Base-by-base conservation (phyloP, 2,329 filamentous ascomycete genomes). In the Pseudocercospora cruenta region DNA sequence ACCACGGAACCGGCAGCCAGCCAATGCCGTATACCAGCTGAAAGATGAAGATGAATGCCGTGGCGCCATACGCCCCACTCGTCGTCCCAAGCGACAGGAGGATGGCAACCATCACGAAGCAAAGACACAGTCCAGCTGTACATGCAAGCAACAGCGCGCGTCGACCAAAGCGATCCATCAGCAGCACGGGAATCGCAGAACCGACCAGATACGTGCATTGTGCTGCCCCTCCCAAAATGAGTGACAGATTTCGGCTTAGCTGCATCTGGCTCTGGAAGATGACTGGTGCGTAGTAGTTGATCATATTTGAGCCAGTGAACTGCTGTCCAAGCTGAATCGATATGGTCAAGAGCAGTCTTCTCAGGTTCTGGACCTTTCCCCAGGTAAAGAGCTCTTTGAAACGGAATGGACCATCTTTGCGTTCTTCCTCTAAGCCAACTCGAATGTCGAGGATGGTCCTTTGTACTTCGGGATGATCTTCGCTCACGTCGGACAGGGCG, bases 1-100 rank as follows among this genome's bases (percentile, higher is more conserved):
- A 66, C 74, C 74, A 76, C 4, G 73, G 74, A n/a, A 76, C 69
- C 19, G 72, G 73, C 1, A 76, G 66, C 73, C 73, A 75, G 8
- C 84, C 88, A 0, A 88, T 87, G 36, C 88, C 89, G 69, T 90
- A 91, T 63, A 87, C 88, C 4, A 87, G 87, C 72, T 91, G 91
- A 78, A 90, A 91, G 2, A 87, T 84, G 78, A 91, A 91, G 12
- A 91, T 68, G 64, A 88, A 88, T 2, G 90, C 87, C 9, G 84
- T 82, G 0, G 83, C 82, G 31, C 82, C 81, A 67, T 83, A 82
- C 24, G 82, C 80, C 3, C 67, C 62, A 5, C 65, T 72, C 0
- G 71, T n/a, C 1, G 71, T 75, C 39, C 70, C 76, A 1, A 78
- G 78, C 16, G 81, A 78, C 24, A 81, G 69, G 65, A 77, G 78